phyloP scores from a whole-genome alignment of 805 yeast species.

The Wickerhamiella cacticola region DNA sequence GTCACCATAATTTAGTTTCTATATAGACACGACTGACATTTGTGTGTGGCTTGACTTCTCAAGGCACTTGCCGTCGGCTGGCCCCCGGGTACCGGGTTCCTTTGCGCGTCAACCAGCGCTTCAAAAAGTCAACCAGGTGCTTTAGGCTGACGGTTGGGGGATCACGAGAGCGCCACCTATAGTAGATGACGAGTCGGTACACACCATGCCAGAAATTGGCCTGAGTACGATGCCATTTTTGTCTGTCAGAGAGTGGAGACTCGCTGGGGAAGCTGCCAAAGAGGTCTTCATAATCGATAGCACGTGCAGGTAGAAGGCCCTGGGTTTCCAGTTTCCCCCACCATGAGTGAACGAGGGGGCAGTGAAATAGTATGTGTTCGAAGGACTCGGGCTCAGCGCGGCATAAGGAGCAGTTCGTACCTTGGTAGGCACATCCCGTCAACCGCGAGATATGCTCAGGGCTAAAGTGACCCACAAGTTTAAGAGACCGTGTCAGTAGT shows the following conservation, averaged over 20 bases:
- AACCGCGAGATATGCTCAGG: too few species aligned
- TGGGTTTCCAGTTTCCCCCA: not conserved
- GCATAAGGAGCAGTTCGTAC: too few species aligned
- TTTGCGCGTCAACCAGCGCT: not conserved
- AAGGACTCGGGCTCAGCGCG: not conserved
- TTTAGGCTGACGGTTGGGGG: not conserved
- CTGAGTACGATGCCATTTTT: not conserved
- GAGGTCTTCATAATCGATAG: not conserved
- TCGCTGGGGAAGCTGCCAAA: not conserved
- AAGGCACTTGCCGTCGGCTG: not conserved
- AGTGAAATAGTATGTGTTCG: not conserved
- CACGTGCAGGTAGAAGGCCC: not conserved
- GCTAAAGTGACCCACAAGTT: not conserved
- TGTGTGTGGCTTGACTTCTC: not conserved
- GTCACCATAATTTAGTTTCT: too few species aligned
- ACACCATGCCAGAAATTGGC: not conserved
- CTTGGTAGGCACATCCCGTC: too few species aligned
- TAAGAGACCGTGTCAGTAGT: not conserved
- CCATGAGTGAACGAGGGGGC: not conserved
- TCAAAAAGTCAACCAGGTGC: not conserved
- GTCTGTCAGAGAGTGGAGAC: not conserved
- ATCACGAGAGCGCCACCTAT: not conserved
- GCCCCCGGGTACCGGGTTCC: not conserved
- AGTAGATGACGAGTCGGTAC: not conserved
- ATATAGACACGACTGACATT: not conserved